Evolutionary conservation across 768 basidiomycete genomes (phyloP).

Genomic region (Psilocybe tampanensis): DNA sequence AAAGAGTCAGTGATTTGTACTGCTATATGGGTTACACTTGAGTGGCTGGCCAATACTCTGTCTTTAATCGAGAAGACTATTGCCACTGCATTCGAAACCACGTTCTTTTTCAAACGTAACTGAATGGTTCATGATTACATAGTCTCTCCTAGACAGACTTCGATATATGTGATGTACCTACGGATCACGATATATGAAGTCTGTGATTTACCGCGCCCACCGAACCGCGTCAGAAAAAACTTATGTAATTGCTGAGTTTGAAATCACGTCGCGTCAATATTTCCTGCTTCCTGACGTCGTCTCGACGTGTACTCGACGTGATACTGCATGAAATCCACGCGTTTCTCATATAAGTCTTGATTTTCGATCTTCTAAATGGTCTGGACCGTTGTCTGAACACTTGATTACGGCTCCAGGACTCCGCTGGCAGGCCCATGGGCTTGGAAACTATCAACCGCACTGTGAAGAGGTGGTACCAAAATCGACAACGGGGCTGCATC

Average conservation of each 20-base stretch:
- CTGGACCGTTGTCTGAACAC: too few relatives aligned
- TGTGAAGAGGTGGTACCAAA: background rate
- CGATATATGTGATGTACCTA: background rate
- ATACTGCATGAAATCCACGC: background rate
- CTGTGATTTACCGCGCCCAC: background rate
- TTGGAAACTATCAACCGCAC: background rate
- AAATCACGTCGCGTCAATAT: slow-evolving; percentile 7
- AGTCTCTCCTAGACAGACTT: too few relatives aligned
- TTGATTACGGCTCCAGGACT: background rate
- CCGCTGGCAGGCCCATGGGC: slow-evolving; percentile 1
- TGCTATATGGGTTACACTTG: too few relatives aligned
- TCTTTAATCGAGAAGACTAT: too few relatives aligned
- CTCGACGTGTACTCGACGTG: background rate
- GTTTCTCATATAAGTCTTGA: background rate
- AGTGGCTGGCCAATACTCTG: too few relatives aligned
- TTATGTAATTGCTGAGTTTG: slow-evolving; percentile 8
- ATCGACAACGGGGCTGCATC: background rate
- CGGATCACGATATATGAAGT: background rate
- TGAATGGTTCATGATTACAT: too few relatives aligned
- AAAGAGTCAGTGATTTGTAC: too few relatives aligned
- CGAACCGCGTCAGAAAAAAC: background rate
- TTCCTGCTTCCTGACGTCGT: background rate
- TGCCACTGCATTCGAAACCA: too few relatives aligned
- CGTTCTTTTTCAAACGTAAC: too few relatives aligned
- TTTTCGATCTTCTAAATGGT: background rate